Base-by-base conservation (phyloP, 1,284 basidiomycete species). In the Cryptococcus wingfieldii region DNA sequence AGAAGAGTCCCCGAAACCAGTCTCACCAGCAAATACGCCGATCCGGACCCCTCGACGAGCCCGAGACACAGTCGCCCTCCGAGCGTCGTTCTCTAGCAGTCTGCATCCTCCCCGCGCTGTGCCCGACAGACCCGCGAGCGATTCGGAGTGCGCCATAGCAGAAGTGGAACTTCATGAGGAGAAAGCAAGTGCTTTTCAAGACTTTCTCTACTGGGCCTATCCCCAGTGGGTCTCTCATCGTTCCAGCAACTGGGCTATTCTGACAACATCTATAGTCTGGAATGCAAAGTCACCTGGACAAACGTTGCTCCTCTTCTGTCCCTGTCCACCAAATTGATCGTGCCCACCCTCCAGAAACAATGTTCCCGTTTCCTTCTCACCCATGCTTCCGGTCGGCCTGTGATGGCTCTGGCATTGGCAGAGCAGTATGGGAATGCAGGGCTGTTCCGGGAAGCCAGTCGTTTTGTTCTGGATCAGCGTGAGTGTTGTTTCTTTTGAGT, bases 201-300 rank as follows among this genome's bases (percentile, higher is more conserved):
- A 76, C 58, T 74, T 76, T 46, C 51, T 76, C n/a, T 72, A 70
- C 55, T 76, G 74, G 74, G 68, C 68, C 16, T 76, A 76, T 61
- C 74, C 74, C 1, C 69, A 75, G 62, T 66, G 39, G 55, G 65
- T 58, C 5, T 39, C 16, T 13, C 34, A 7, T 6, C 7, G 6
- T 34, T 5, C 31, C 10, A 8, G 31, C 31, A 34, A 34, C 10
- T 2, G 10, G 31, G 31, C 31, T 34, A 27, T 19, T 8, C 60
- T 56, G 54, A 60, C 45, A 47, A 18, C 0, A 16, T 13, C 23
- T 27, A 4, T 64, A 90, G 88, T 64, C 81, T 92, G 52, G 86
- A 90, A 65, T 93, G 90, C 76, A 89, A 88, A 9, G 90, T 93
- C 54, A 87, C 88, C 1, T 95, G 91, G 91, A 89, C 90, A 63